phyloP scores from a whole-genome alignment of 805 yeast species.

The Myxozyma kluyveri region DNA sequence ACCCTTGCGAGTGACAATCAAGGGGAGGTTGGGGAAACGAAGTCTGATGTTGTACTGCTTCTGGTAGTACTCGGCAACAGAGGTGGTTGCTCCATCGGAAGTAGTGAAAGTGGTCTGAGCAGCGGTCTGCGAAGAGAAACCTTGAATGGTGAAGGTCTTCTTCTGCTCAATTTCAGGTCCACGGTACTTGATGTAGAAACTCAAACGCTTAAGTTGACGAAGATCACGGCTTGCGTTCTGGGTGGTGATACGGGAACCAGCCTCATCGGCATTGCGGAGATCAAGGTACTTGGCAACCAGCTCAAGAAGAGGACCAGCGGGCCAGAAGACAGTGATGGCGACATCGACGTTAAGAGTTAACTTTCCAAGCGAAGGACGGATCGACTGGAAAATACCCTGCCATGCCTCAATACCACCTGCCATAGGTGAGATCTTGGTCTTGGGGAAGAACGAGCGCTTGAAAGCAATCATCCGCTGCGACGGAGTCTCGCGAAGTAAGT shows the following conservation, averaged over 20 bases:
- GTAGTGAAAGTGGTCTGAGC: slow-evolving; percentile 28
- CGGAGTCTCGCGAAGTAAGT: slow-evolving; percentile 15
- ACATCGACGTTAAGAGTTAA: slow-evolving; percentile 37
- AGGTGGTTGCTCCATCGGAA: slow-evolving; percentile 32
- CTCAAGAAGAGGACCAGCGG: slow-evolving; percentile 35
- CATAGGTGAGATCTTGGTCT: slow-evolving; percentile 17
- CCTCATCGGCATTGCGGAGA: slow-evolving; percentile 30
- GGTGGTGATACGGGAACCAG: slow-evolving; percentile 31
- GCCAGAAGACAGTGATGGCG: slow-evolving; percentile 36
- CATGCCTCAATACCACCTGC: slow-evolving; percentile 36
- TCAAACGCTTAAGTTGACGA: slow-evolving; percentile 3
- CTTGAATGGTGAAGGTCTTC: slow-evolving; percentile 12
- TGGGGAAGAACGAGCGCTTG: slow-evolving; percentile 10
- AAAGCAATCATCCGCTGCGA: slow-evolving; percentile 9
- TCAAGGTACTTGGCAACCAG: slow-evolving; percentile 17
- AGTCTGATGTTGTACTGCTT: slow-evolving; percentile 33
- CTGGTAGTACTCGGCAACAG: slow-evolving; percentile 36
- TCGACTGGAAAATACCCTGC: slow-evolving; percentile 38
- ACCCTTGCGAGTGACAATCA: slow-evolving; percentile 28
- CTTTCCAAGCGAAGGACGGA: slow-evolving; percentile 35
- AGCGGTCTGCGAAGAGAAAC: slow-evolving; percentile 23
- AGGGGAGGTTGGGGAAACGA: slow-evolving; percentile 35
- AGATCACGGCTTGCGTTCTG: slow-evolving; percentile 18
- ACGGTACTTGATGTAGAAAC: slow-evolving; percentile 15
- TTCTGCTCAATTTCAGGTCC: slow-evolving; percentile 17